These are phyloP conservation scores for Prunus davidiana DNA, from an alignment of 306 rosid species.

Conservation along the genomic window DNA sequence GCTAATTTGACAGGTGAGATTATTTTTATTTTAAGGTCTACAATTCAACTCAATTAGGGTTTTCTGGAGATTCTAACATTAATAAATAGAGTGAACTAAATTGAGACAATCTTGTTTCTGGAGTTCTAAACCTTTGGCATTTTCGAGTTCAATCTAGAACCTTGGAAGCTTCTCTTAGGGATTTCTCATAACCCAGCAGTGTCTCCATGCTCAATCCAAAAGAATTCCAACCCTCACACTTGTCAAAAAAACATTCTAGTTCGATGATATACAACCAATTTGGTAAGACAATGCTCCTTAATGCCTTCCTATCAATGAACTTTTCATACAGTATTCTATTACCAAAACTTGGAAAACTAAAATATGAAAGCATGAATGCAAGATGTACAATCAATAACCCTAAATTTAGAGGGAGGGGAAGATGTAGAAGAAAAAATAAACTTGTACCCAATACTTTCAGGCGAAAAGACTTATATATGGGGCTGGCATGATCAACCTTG, in stretches of 20 bases:
- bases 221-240: background rate
- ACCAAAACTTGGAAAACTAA: background rate
- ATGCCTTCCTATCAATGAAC: background rate
- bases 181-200: too few relatives aligned
- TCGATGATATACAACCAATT: background rate
- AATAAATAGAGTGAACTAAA: background rate
- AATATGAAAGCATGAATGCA: background rate
- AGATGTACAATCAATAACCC: background rate
- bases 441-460: constrained; percentile 62
- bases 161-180: background rate
- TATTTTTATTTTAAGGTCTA: background rate
- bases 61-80: background rate
- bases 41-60: background rate
- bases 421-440: constrained; percentile 7
- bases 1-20: background rate
- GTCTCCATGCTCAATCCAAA: too few relatives aligned
- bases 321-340: background rate
- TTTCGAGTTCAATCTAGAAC: background rate
- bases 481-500: constrained; percentile 72
- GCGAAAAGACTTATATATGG: constrained; percentile 77
- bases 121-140: background rate
- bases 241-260: background rate
- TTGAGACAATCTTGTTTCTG: background rate
- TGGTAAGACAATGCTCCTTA: background rate
- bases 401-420: background rate